phyloP scores from a whole-genome alignment of 2,329 filamentous ascomycete species.

The Tolypocladium endophyticum region DNA sequence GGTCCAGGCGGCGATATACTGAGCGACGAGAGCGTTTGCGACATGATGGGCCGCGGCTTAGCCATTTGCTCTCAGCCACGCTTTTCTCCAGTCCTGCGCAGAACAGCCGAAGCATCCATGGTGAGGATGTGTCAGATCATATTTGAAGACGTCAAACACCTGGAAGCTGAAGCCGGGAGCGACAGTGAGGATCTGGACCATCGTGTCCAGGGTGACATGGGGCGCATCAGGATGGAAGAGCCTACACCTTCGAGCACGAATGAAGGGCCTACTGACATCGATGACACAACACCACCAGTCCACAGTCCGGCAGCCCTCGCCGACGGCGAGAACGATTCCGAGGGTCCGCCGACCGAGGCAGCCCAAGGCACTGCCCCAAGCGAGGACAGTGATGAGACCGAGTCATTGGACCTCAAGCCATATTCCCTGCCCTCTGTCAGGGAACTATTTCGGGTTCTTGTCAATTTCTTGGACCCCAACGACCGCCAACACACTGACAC shows the following conservation, averaged over 20 bases:
- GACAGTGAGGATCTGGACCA: slow-evolving; percentile 56
- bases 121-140: slow-evolving; percentile 99
- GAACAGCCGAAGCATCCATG: slow-evolving; percentile 94
- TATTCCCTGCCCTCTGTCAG: slow-evolving; percentile 92
- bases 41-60: slow-evolving; percentile 97
- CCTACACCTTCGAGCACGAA: slow-evolving; percentile 3
- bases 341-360: background rate
- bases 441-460: slow-evolving; percentile 86
- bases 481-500: slow-evolving; percentile 87
- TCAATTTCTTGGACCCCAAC: slow-evolving; percentile 87
- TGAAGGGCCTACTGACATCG: slow-evolving; percentile 2
- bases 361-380: slow-evolving; percentile 5
- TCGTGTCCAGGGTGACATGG: slow-evolving; percentile 57
- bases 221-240: slow-evolving; percentile 74
- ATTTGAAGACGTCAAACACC: slow-evolving; percentile 81
- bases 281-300: background rate
- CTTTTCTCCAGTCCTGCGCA: slow-evolving; percentile 78
- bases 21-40: slow-evolving; percentile 96
- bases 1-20: slow-evolving; percentile 84
- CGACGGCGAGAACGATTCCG: slow-evolving; percentile 2
- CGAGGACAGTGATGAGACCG: slow-evolving; percentile 28
- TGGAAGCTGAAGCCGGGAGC: slow-evolving; percentile 66
- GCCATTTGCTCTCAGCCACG: slow-evolving; percentile 95
- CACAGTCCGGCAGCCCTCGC: background rate
- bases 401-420: slow-evolving; percentile 58